phyloP scores from a whole-genome alignment of 495 filamentous ascomycete genomes.

The Penicillium paxilli region DNA sequence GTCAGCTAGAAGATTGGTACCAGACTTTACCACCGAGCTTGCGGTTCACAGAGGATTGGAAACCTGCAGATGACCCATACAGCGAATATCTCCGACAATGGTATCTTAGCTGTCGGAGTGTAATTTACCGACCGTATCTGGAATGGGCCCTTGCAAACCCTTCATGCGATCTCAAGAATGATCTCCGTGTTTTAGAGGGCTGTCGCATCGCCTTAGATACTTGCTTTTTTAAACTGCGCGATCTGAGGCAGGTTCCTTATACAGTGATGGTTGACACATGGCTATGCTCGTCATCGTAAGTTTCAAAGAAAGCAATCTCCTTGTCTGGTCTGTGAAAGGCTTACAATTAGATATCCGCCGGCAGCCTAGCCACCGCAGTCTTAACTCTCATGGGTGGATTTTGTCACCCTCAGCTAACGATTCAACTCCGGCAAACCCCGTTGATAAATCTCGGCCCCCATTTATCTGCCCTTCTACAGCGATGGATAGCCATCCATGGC shows the following conservation, averaged over 20 bases:
- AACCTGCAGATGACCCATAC: conserved; percentile 5
- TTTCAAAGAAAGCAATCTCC: background rate
- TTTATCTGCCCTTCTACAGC: background rate
- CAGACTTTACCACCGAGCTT: conserved; percentile 6
- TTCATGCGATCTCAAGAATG: conserved; percentile 3
- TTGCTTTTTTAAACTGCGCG: conserved; percentile 3
- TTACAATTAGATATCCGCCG: background rate
- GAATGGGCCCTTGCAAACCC: conserved; percentile 12
- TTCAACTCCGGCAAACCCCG: background rate
- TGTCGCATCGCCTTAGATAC: conserved; percentile 7
- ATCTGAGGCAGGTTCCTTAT: conserved; percentile 7
- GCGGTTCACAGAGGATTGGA: conserved; percentile 2
- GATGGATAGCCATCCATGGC: conserved; percentile 10
- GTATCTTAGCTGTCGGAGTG: conserved; percentile 12
- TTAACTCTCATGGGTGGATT: conserved; percentile 13
- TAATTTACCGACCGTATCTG: conserved; percentile 6
- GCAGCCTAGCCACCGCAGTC: conserved; percentile 7
- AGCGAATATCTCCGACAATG: conserved; percentile 11
- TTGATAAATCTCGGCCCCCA: conserved; percentile 7
- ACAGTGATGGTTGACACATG: conserved; percentile 11
- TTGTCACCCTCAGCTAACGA: conserved; percentile 7
- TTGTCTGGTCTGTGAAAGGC: background rate
- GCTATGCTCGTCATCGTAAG: conserved; percentile 10
- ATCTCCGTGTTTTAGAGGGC: conserved; percentile 3
- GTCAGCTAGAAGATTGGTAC: conserved; percentile 10